Evolutionary conservation across 169 alveolate species (phyloP), one percentile per base, ranked within the genome.

Genomic region (Plasmodium coatneyi): DNA sequence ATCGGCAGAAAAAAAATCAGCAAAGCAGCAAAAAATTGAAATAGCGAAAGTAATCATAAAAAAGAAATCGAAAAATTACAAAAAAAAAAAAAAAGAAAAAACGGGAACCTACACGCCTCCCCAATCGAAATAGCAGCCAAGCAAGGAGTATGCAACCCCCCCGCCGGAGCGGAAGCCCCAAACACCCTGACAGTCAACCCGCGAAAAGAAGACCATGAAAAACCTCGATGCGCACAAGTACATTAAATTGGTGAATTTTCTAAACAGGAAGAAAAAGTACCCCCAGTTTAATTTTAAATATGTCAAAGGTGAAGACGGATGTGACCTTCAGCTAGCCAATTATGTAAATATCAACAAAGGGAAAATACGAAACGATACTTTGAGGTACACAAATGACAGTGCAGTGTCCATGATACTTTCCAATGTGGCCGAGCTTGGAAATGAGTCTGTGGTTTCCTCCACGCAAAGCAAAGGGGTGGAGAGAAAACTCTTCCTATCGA

Each of bases 181-280:
- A 19, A 25, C 30, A 22, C 76, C 36, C n/a, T 66, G 30, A 19
- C 16, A 16, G 16, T 25, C 25, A 19, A 30, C 3, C 30, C 25
- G 5, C 6, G 9, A n/a, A 71, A 39, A 19, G n/a, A 66, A 25
- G 14, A 83, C 46, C 78, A 86, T 86, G 93, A 86, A 86, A 86
- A 86, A 86, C 32, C 86, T 86, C 66, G 81, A 86, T 78, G 81
- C 80, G 9, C 66, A 76, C 22, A 86, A 86, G 70, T 86, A 36
- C 46, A 72, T 86, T 34, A 86, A 86, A 74, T 52, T 86, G 19
- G 54, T 76, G 39, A 86, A 74, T 78, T 34, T 74, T 36, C 46
- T 86, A 25, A 72, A 76, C 30, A 74, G 76, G 80, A 86, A 86
- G 84, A 74, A 86, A 54, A 52, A 86, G n/a, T 86, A n/a, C 43